Evolutionary conservation across 2,329 filamentous ascomycete genomes (phyloP).

Genomic region (Chaetomium strumarium): DNA sequence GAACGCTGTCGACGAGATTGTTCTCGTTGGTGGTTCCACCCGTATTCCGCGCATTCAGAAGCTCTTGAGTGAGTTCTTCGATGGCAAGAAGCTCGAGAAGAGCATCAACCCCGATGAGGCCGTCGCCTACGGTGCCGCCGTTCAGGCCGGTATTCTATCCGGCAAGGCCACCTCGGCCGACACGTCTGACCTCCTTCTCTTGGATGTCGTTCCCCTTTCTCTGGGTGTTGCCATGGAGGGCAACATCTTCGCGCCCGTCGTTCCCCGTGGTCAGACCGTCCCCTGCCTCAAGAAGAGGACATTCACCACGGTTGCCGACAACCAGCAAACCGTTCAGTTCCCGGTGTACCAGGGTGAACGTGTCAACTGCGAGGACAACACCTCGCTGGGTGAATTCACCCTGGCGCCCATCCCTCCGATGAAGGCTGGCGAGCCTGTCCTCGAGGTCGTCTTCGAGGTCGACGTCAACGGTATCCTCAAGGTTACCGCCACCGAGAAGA

Average conservation of each 20-base stretch:
- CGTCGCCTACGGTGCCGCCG: conserved; percentile 96
- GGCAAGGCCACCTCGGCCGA: conserved; percentile 96
- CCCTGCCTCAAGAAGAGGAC: conserved; percentile 80
- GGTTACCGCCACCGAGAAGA: conserved; percentile 99
- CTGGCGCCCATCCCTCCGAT: conserved; percentile 81
- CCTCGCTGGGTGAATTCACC: conserved; percentile 94
- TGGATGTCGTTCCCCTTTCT: conserved; percentile 93
- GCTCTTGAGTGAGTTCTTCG: conserved; percentile 97
- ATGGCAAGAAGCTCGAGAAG: conserved; percentile 99
- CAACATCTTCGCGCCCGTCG: conserved; percentile 95
- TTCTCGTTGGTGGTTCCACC: conserved; percentile 96
- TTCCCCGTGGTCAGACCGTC: conserved; percentile 70
- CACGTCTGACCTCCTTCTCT: conserved; percentile 86
- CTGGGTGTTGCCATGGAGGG: conserved; percentile 98
- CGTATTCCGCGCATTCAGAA: conserved; percentile 99
- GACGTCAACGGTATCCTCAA: conserved; percentile 99
- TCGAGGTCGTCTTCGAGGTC: conserved; percentile 98
- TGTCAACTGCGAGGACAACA: conserved; percentile 98
- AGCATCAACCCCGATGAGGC: conserved; percentile 99
- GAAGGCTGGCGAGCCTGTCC: conserved; percentile 91
- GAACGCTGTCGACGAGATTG: conserved; percentile 92
- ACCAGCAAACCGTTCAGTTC: conserved; percentile 82
- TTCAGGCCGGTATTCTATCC: conserved; percentile 97
- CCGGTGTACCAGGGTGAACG: conserved; percentile 94
- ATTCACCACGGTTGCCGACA: conserved; percentile 79